Evolutionary conservation across 768 basidiomycete genomes (phyloP).

Genomic region (Mycena indigotica): DNA sequence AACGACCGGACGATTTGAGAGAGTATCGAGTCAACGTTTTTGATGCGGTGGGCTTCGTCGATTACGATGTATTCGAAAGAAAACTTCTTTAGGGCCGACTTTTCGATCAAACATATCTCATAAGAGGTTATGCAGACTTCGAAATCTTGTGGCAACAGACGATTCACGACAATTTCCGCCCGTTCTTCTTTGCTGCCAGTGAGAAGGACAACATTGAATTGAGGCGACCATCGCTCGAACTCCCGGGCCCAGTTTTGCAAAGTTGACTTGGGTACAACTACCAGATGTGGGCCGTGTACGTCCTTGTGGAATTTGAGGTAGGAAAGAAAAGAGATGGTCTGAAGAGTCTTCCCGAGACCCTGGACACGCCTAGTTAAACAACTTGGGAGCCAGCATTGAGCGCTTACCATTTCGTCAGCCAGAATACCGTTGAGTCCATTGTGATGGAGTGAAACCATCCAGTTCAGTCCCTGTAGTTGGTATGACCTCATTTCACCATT

Average conservation of each 20-base stretch:
- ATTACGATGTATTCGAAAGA: constrained; percentile 98
- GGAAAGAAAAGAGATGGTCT: constrained; percentile 95
- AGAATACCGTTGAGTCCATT: constrained; percentile 97
- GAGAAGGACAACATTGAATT: constrained; percentile 78
- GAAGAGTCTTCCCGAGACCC: constrained; percentile 98
- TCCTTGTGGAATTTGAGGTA: constrained; percentile 87
- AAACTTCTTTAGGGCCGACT: constrained; percentile 89
- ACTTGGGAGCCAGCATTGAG: too few species aligned
- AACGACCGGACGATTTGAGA: constrained; percentile 93
- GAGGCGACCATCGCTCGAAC: constrained; percentile 88
- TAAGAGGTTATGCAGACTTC: constrained; percentile 96
- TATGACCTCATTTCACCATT: constrained; percentile 90
- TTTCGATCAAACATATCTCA: constrained; percentile 96
- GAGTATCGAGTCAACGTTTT: constrained; percentile 96
- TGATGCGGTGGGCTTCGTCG: constrained; percentile 98
- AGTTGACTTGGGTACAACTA: constrained; percentile 98
- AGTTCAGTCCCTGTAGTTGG: constrained; percentile 93
- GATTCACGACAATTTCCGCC: constrained; percentile 72
- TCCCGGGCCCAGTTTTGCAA: constrained; percentile 97
- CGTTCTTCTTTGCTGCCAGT: constrained; percentile 92
- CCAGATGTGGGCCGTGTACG: constrained; percentile 82
- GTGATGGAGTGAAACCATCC: constrained; percentile 96
- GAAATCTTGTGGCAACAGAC: constrained; percentile 85
- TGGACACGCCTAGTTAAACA: constrained; percentile 31
- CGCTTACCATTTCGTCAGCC: constrained; percentile 92